These are phyloP conservation scores for Pseudoscleropodium purum DNA, from an alignment of 225 moss, liverwort and hornwort species.

Conservation along the genomic window DNA sequence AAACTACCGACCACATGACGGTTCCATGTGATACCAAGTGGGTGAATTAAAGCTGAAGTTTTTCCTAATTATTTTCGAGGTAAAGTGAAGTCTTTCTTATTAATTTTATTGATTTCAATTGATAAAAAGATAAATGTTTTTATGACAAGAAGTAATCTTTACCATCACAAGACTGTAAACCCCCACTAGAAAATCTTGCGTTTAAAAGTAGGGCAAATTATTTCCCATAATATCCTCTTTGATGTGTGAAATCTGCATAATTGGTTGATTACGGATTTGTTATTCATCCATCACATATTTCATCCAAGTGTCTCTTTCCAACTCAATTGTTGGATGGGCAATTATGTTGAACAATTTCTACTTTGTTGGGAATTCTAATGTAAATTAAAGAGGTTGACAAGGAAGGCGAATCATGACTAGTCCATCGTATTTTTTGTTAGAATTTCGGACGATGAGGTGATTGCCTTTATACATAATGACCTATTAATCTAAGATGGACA, in stretches of 20 bases:
- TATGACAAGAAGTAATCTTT: neutral
- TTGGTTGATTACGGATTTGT: fast-evolving
- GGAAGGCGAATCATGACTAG: fast-evolving
- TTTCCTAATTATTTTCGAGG: neutral
- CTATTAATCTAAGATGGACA: neutral
- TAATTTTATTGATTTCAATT: too few species aligned
- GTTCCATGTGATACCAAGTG: neutral
- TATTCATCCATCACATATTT: neutral
- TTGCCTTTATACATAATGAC: fast-evolving
- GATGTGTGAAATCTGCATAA: fast-evolving
- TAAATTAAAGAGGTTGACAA: fast-evolving
- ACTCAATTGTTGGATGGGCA: neutral
- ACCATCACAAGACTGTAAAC: neutral
- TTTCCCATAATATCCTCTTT: neutral
- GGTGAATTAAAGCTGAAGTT: neutral
- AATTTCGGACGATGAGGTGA: fast-evolving
- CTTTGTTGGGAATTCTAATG: fast-evolving
- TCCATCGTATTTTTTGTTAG: neutral
- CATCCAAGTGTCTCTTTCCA: fast-evolving
- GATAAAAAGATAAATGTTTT: neutral
- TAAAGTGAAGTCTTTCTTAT: neutral
- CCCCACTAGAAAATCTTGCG: fast-evolving
- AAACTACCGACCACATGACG: neutral
- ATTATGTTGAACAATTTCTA: fast-evolving
- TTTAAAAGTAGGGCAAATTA: neutral